phyloP scores from a whole-genome alignment of 2,329 filamentous ascomycete genomes.

The Epichloe aotearoae region DNA sequence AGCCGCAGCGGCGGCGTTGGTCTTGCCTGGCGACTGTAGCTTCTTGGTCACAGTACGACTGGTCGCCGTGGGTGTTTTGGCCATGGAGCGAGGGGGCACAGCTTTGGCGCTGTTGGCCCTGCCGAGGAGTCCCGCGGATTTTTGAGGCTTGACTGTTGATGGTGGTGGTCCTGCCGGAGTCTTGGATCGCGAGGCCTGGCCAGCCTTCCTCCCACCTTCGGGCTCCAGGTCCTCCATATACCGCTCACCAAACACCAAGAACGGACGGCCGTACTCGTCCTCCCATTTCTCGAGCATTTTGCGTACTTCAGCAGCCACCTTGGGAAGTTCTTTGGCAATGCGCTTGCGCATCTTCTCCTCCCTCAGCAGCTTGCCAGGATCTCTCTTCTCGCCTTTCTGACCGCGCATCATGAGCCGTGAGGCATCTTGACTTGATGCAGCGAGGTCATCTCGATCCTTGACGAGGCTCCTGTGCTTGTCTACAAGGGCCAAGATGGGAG shows the following conservation, averaged over 20 bases:
- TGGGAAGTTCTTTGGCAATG: conserved; percentile 90
- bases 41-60: conserved; percentile 16
- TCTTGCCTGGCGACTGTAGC: conserved; percentile 10
- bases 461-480: conserved; percentile 74
- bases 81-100: conserved; percentile 25
- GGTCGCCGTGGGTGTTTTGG: conserved; percentile 43
- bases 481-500: conserved; percentile 68
- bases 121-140: conserved; percentile 14
- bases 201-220: conserved; percentile 42
- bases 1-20: conserved; percentile 19
- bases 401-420: conserved; percentile 85
- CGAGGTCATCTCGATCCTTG: conserved; percentile 73
- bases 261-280: conserved; percentile 84
- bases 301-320: conserved; percentile 71
- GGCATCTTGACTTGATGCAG: conserved; percentile 86
- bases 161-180: conserved; percentile 55
- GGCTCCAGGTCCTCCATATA: conserved; percentile 78
- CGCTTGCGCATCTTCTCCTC: conserved; percentile 99
- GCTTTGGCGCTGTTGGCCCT: conserved; percentile 18
- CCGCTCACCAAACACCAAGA: conserved; percentile 81
- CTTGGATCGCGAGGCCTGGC: conserved; percentile 47
- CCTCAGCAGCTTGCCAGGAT: conserved; percentile 82
- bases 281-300: conserved; percentile 80
- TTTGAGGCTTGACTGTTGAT: conserved; percentile 25
- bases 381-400: conserved; percentile 84